A percentile compares a stretch with the other conserved stretches of the same genome.
These are phyloP conservation scores for Kwoniella heveanensis DNA, from an alignment of 768 basidiomycete species.

Conservation along the genomic window DNA sequence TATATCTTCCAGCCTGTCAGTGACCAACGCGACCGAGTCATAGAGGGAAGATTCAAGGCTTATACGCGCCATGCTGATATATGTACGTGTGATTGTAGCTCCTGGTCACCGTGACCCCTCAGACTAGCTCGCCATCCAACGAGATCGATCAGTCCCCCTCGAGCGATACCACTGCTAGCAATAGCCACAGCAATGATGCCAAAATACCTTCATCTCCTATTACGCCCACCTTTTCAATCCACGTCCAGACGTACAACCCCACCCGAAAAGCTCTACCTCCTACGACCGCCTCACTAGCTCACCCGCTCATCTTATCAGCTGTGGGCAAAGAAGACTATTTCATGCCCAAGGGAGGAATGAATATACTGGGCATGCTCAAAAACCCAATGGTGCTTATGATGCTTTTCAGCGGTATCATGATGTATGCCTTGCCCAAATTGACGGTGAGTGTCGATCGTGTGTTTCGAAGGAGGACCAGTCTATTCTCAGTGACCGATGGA, in stretches of 20 bases:
- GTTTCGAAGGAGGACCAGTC: no score
- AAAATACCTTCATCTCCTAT: constrained; percentile 23
- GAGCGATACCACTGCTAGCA: constrained; percentile 14
- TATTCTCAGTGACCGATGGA: no score
- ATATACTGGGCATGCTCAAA: constrained; percentile 51
- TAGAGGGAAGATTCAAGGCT: no score
- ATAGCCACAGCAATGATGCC: background rate
- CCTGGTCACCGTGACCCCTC: constrained; percentile 8
- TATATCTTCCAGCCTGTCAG: constrained; percentile 40
- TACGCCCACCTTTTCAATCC: constrained; percentile 24
- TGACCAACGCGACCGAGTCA: no score
- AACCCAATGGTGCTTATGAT: constrained; percentile 55
- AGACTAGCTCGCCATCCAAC: background rate
- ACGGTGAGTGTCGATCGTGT: constrained; percentile 50
- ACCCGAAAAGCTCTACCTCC: constrained; percentile 29
- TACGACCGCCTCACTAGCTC: constrained; percentile 34
- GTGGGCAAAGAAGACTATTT: constrained; percentile 40
- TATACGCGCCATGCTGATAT: no score
- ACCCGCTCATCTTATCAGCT: constrained; percentile 39
- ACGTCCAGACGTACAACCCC: constrained; percentile 41
- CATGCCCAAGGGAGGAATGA: constrained; percentile 30
- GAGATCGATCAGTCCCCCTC: background rate
- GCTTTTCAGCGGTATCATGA: constrained; percentile 50
- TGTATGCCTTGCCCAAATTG: constrained; percentile 50
- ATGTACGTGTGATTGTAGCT: background rate